Evolutionary conservation across 2,329 filamentous ascomycete species (phyloP).

Genomic region (Ascochyta clinopodiicola): DNA sequence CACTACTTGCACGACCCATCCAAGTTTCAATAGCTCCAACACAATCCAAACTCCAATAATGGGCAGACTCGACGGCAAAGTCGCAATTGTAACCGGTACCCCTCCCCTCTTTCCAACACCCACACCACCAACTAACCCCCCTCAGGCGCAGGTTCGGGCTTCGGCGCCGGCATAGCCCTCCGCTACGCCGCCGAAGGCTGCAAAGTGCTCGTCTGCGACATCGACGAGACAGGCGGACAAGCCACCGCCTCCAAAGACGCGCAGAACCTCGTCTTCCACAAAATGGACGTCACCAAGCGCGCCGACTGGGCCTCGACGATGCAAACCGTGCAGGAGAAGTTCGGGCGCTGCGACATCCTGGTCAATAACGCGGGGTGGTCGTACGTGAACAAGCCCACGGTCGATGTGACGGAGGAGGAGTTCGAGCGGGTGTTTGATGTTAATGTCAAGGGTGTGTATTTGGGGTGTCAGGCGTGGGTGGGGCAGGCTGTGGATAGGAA

Average conservation of each 20-base stretch:
- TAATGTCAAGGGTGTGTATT: conserved; percentile 72
- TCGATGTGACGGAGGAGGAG: conserved; percentile 69
- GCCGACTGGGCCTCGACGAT: conserved; percentile 61
- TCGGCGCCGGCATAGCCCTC: conserved; percentile 67
- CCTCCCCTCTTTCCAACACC: conserved; percentile 5
- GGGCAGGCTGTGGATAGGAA: conserved; percentile 66
- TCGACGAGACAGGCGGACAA: conserved; percentile 61
- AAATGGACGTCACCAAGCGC: conserved; percentile 61
- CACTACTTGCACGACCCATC: not conserved
- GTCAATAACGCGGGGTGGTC: conserved; percentile 67
- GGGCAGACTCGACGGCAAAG: conserved; percentile 59
- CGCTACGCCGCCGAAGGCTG: conserved; percentile 67
- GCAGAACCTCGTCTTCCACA: conserved; percentile 41
- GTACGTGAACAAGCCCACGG: conserved; percentile 62
- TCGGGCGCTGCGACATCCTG: conserved; percentile 66
- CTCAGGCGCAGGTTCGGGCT: conserved; percentile 66
- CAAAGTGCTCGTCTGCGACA: conserved; percentile 67
- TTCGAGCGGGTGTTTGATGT: conserved; percentile 72
- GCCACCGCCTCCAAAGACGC: conserved; percentile 55
- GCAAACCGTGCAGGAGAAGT: conserved; percentile 58
- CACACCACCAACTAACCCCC: conserved; percentile 11
- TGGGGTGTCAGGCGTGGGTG: conserved; percentile 65
- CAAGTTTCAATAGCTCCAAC: not conserved
- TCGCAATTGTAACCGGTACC: conserved; percentile 62
- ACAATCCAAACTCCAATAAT: conserved; percentile 28